Percentiles rank a stretch among this genome's conserved stretches.
phyloP scores from a whole-genome alignment of 352 stramenopile genomes.

The Thalassiosira livingstoniorum region DNA sequence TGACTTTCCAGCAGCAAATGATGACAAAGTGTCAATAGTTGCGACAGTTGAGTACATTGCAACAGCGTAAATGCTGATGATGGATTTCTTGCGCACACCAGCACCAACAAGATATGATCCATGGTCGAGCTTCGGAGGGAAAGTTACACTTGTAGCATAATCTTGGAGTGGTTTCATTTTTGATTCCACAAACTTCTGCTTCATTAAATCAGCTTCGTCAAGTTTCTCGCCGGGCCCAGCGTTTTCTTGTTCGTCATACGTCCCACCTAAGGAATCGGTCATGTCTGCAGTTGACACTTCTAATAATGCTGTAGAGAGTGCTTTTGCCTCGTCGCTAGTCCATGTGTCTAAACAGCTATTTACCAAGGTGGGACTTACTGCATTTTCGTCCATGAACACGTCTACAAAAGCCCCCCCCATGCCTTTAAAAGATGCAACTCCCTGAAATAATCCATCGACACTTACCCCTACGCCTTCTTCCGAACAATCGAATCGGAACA shows the following conservation, averaged over 20 bases:
- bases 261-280: background rate
- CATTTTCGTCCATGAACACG: conserved; percentile 28
- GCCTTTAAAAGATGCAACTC: conserved; percentile 6
- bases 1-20: conserved; percentile 33
- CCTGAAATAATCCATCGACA: conserved; percentile 21
- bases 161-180: conserved; percentile 51
- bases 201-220: background rate
- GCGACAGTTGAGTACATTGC: conserved; percentile 61
- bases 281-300: background rate
- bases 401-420: too few species aligned
- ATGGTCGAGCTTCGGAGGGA: conserved; percentile 45
- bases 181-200: conserved; percentile 12
- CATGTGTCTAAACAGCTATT: conserved; percentile 24
- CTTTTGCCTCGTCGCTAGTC: background rate
- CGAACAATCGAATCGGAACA: conserved; percentile 30
- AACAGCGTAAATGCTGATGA: conserved; percentile 71
- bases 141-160: conserved; percentile 60
- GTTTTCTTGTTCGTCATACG: background rate
- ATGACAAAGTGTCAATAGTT: conserved; percentile 42
- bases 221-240: background rate
- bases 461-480: conserved; percentile 13
- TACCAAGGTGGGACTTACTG: conserved; percentile 23
- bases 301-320: background rate
- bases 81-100: conserved; percentile 70
- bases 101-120: conserved; percentile 64